Percentiles rank a stretch among this genome's conserved stretches.
Conservation (phyloP, 177 flowering plant species). For the Vitis hybrid region DNA sequence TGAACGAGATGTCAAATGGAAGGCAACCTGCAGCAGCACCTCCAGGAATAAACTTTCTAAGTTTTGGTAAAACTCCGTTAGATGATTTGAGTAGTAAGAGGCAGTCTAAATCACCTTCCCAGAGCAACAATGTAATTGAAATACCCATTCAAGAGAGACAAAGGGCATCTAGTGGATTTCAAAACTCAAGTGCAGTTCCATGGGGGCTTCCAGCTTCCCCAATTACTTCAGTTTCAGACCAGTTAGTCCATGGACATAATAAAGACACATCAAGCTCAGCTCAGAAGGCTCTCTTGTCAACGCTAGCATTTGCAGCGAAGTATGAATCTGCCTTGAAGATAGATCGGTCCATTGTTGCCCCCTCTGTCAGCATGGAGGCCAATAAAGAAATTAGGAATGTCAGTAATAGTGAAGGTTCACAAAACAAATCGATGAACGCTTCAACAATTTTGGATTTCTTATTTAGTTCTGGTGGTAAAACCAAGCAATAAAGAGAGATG, state of each 20-base stretch:
- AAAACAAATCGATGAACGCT: constrained; percentile 24
- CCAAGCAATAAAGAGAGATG: constrained; percentile 5
- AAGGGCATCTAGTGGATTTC: constrained; percentile 17
- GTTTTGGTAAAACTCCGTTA: constrained; percentile 6
- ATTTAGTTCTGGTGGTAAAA: constrained; percentile 20
- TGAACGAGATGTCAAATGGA: constrained; percentile 6
- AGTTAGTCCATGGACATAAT: constrained; percentile 9
- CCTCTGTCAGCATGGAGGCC: constrained; percentile 2
- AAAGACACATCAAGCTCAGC: constrained; percentile 25
- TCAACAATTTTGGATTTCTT: constrained; percentile 44
- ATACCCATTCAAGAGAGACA: constrained; percentile 10
- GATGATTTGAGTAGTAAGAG: constrained; percentile 3
- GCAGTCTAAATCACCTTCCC: constrained; percentile 11
- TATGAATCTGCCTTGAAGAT: constrained; percentile 32
- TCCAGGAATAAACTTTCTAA: constrained; percentile 9
- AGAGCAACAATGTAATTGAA: neutral
- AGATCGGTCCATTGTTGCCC: constrained; percentile 1
- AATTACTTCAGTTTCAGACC: constrained; percentile 14
- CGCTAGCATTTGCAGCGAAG: constrained; percentile 55
- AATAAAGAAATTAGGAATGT: constrained; percentile 9
- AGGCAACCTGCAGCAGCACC: neutral
- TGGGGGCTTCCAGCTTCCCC: constrained; percentile 12
- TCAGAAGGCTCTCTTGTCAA: constrained; percentile 41
- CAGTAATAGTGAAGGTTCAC: constrained; percentile 8
- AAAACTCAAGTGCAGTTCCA: constrained; percentile 16